Percentiles rank a stretch among this genome's conserved stretches.
These are phyloP conservation scores for Pleurotus platypus DNA, from an alignment of 768 basidiomycete species.

Conservation along the genomic window DNA sequence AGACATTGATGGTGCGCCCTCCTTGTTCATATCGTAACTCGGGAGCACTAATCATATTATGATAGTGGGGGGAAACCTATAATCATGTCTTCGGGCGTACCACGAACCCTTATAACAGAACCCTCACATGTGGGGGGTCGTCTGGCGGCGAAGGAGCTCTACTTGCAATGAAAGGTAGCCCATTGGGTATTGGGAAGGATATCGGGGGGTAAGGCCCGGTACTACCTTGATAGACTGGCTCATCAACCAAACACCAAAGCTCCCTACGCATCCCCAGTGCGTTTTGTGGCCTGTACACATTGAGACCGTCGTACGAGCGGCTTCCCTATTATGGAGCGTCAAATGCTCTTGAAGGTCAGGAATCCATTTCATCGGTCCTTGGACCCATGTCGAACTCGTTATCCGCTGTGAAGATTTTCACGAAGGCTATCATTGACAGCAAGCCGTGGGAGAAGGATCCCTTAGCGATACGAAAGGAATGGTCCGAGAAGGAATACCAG, in stretches of 20 bases:
- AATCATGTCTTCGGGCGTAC: slow-evolving; percentile 82
- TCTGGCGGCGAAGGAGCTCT: slow-evolving; percentile 86
- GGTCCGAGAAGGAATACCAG: slow-evolving; percentile 57
- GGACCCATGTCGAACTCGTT: slow-evolving; percentile 66
- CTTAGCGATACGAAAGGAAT: slow-evolving; percentile 48
- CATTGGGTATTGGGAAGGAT: slow-evolving; percentile 76
- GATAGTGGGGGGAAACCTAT: slow-evolving; percentile 72
- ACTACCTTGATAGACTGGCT: background rate
- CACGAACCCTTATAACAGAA: slow-evolving; percentile 68
- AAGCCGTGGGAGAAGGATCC: slow-evolving; percentile 72
- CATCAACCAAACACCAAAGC: slow-evolving; percentile 25
- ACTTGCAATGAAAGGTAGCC: slow-evolving; percentile 28
- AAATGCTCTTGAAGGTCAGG: slow-evolving; percentile 69
- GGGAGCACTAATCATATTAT: background rate
- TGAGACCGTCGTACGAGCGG: slow-evolving; percentile 67
- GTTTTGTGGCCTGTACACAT: slow-evolving; percentile 66
- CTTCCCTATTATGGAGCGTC: slow-evolving; percentile 64
- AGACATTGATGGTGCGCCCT: slow-evolving; percentile 63
- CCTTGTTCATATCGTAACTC: background rate
- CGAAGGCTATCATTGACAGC: slow-evolving; percentile 53
- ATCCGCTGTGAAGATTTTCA: slow-evolving; percentile 59
- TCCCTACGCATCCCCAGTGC: slow-evolving; percentile 72
- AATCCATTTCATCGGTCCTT: slow-evolving; percentile 66
- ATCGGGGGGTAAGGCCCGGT: slow-evolving; percentile 57
- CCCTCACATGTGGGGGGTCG: slow-evolving; percentile 73